A percentile compares a stretch with the other conserved stretches of the same genome.
Conservation (phyloP, 1,284 basidiomycete genomes). For the Cryptococcus maquisensis region DNA sequence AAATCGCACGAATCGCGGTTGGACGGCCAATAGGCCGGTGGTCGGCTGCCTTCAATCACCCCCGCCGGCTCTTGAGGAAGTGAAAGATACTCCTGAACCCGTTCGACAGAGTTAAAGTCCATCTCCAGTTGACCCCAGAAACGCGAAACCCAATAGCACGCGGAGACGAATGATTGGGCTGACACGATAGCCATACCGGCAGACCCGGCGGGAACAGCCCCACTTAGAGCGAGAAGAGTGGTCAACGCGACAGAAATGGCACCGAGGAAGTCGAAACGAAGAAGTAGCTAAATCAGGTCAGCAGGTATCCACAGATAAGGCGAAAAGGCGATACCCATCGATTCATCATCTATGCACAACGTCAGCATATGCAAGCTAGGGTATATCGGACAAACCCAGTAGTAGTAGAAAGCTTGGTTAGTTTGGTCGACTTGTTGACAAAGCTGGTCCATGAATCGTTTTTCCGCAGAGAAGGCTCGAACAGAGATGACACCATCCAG, state of each 20-base stretch:
- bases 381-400: slow-evolving; percentile 34
- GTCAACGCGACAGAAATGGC: slow-evolving; percentile 70
- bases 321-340: slow-evolving; percentile 56
- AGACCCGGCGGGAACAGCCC: slow-evolving; percentile 64
- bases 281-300: slow-evolving; percentile 34
- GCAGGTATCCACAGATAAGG: not conserved
- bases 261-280: slow-evolving; percentile 73
- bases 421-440: slow-evolving; percentile 67
- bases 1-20: slow-evolving; percentile 47
- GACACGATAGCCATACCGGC: slow-evolving; percentile 79
- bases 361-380: not conserved
- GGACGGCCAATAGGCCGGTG: slow-evolving; percentile 83
- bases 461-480: slow-evolving; percentile 79
- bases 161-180: slow-evolving; percentile 46
- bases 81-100: slow-evolving; percentile 80
- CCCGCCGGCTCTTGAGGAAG: slow-evolving; percentile 80
- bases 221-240: slow-evolving; percentile 68
- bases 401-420: slow-evolving; percentile 49
- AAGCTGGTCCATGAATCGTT: slow-evolving; percentile 66
- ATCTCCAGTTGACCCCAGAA: slow-evolving; percentile 49
- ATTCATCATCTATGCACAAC: slow-evolving; percentile 60
- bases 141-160: slow-evolving; percentile 48
- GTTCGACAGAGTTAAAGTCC: slow-evolving; percentile 74
- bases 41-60: slow-evolving; percentile 61
- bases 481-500: slow-evolving; percentile 76